Evolutionary conservation across 148 eudicot species (phyloP), one percentile per base, ranked within the genome.

Genomic region (Chenopodium album): DNA sequence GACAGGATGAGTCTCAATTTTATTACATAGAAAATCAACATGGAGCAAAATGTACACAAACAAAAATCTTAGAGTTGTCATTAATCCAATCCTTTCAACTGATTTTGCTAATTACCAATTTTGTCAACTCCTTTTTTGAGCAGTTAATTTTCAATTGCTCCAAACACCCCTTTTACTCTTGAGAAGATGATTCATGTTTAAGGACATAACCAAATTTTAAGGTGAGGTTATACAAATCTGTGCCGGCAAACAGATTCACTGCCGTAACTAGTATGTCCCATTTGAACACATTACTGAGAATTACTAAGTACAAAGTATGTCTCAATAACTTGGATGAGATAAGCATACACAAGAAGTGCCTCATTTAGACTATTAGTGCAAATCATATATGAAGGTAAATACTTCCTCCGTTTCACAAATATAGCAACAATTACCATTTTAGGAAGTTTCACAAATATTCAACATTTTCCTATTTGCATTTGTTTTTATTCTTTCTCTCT

Each of bases 1-100:
- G 73, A 70, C 34, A 77, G 34, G 62, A 81, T 3, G 59, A 32
- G 68, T 63, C 73, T 63, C 69, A 71, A 64, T 70, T 37, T n/a
- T 20, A 31, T 28, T 20, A 76, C 17, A 52, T 19, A 47, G 46
- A 77, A 16, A 26, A n/a, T 28, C 63, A 76, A 76, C 65, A 84
- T 4, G 20, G 28, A 16, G 28, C 63, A 71, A 48, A 77, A 26
- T n/a, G 34, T 71, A 79, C 72, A 67, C 44, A 54, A 44, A 47
- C 4, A 20, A 46, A 63, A 50, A 56, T 63, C n/a, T 7, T 28
- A 52, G 7, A 29, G 68, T 10, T 1, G 28, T 56, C 16, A 50
- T 52, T 31, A n/a, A 22, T 71, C 23, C 41, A 48, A 46, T 67
- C 41, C 19, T 20, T 47, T 44, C 29, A n/a, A 44, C 14, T 7